Base-by-base conservation (phyloP, 768 basidiomycete species). In the Trametes cingulata region DNA sequence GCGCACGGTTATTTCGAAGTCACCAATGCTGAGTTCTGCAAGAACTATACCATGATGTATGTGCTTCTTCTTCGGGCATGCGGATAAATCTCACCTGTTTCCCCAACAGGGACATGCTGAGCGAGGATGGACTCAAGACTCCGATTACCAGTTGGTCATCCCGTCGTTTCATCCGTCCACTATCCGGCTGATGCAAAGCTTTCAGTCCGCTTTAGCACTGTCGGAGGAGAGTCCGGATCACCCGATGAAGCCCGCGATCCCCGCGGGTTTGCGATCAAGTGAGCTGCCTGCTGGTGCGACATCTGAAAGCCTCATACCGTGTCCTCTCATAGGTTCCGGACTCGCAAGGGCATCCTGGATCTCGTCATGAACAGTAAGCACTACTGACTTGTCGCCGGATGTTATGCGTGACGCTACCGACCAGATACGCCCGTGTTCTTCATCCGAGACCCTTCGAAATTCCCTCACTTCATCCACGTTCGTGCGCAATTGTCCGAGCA, bases 1-100 rank as follows among this genome's bases (percentile, higher is more conserved):
- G 82, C 81, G 13, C 82, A 83, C 65, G 83, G 83, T 6, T 75
- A 77, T 56, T 83, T 85, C 72, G 80, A 78, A 65, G 76, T 81
- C 33, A 82, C 82, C 67, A 82, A 79, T 47, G 73, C 79, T 4
- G 78, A 80, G 6, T 71, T 69, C 49, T 69, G 63, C 36, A 71
- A 72, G 52, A 69, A 73, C 41, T 74, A 74, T 55, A 70, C 71
- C 20, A 75, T 74, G 67, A 70, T 73, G 66, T 71, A 61, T 33
- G 65, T 64, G 14, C n/a, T 27, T 0, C n/a, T 54, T 19, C n/a
- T 35, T 47, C 71, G 56, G 70, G 72, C 42, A 53, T 20, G 53
- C 50, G 24, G 14, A 29, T 13, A 47, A 8, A 12, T 22, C 29
- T 49, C 40, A 15, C 64, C 42, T 61, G 24, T 35, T 76, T n/a